Percentiles rank a stretch among this genome's conserved stretches.
Conservation (phyloP, 345 rosid genomes). For the Boechera retrofracta region DNA sequence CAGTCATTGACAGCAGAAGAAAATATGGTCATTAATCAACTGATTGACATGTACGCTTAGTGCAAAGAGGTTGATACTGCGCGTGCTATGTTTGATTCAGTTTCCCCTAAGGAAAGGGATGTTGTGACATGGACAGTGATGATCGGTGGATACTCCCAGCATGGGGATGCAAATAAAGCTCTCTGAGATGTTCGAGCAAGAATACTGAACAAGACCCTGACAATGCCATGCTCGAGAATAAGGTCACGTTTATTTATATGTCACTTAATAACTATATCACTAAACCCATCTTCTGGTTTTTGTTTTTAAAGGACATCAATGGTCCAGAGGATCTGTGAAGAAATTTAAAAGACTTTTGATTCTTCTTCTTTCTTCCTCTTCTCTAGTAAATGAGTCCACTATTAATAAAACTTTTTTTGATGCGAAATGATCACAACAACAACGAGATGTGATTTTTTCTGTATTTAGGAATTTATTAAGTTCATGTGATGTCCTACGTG, state of each 20-base stretch:
- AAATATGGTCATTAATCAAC: conserved; percentile 63
- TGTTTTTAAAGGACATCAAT: conserved; percentile 65
- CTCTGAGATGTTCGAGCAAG: conserved; percentile 60
- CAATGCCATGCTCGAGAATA: conserved; percentile 65
- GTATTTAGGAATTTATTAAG: too few species aligned
- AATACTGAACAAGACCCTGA: conserved; percentile 62
- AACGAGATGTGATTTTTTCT: neutral
- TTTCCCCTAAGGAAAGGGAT: conserved; percentile 53
- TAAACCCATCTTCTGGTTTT: conserved; percentile 11
- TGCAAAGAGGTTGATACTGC: conserved; percentile 57
- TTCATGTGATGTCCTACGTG: too few species aligned
- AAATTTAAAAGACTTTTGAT: neutral
- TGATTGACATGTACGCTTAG: conserved; percentile 84
- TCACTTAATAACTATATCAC: neutral
- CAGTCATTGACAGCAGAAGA: conserved; percentile 36
- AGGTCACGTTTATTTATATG: conserved; percentile 49
- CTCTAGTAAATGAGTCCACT: neutral
- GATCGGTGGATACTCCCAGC: conserved; percentile 89
- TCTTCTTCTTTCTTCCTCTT: conserved; percentile 19
- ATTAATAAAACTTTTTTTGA: neutral
- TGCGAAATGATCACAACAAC: conserved; percentile 27
- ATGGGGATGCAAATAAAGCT: conserved; percentile 83
- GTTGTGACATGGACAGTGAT: conserved; percentile 88
- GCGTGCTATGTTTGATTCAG: conserved; percentile 59
- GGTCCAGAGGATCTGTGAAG: conserved; percentile 71